These are phyloP conservation scores for Limtongia smithiae DNA, from an alignment of 805 yeast genomes.

Conservation along the genomic window DNA sequence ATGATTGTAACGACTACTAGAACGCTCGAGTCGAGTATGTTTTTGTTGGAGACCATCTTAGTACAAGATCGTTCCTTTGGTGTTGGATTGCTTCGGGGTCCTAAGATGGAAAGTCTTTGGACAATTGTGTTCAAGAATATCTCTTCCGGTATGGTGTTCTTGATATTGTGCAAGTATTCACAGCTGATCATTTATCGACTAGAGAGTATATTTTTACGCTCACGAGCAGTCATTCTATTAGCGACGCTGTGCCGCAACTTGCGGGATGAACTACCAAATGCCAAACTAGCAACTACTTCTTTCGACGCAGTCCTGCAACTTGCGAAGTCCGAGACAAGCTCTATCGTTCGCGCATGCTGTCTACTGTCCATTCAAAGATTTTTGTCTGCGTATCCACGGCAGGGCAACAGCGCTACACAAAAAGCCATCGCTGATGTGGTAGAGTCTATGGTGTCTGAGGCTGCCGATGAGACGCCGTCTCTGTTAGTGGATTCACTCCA, in stretches of 20 bases:
- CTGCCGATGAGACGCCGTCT: constrained; percentile 79
- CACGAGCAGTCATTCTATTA: constrained; percentile 23
- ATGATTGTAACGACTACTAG: too few species aligned
- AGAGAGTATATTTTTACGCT: constrained; percentile 21
- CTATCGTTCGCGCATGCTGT: constrained; percentile 25
- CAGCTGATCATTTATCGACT: not conserved
- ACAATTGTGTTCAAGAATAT: not conserved
- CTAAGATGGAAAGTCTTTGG: constrained; percentile 1
- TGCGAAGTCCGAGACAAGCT: constrained; percentile 21
- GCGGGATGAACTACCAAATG: not conserved
- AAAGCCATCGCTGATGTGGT: constrained; percentile 40
- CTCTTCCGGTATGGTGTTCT: not conserved
- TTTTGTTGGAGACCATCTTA: constrained; percentile 19
- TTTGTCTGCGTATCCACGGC: constrained; percentile 18
- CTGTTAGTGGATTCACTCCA: constrained; percentile 68
- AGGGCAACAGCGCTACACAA: constrained; percentile 32
- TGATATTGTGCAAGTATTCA: not conserved
- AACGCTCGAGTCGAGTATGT: constrained; percentile 11
- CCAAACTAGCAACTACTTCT: constrained; percentile 3
- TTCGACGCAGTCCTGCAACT: constrained; percentile 15
- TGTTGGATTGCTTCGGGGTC: not conserved
- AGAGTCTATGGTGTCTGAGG: constrained; percentile 49
- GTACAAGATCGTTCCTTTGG: constrained; percentile 21
- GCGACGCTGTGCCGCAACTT: constrained; percentile 22
- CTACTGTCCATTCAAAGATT: constrained; percentile 21